Conservation (phyloP, 192 early-diverging fungal genomes). For the Glomus cerebriforme region DNA sequence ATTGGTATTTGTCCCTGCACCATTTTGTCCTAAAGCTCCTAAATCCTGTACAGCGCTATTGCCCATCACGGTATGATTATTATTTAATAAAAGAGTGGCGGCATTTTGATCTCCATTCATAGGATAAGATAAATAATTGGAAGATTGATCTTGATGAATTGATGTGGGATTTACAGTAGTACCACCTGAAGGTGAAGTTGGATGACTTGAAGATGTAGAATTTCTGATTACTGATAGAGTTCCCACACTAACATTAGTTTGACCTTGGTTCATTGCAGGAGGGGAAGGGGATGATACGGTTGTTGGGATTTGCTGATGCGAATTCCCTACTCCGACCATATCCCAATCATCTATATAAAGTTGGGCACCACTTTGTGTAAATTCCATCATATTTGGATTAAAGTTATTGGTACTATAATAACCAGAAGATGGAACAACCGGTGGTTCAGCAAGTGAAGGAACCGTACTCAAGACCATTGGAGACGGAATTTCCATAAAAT, state of each 20-base stretch:
- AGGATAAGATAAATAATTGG: neutral
- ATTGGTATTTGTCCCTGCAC: neutral
- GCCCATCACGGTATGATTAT: neutral
- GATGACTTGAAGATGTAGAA: neutral
- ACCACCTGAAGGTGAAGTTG: neutral
- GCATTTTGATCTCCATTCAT: neutral
- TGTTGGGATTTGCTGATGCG: neutral
- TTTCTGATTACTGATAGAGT: neutral
- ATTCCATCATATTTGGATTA: neutral
- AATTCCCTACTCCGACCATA: neutral
- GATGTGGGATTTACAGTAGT: neutral
- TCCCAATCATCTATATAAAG: neutral
- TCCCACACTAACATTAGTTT: neutral
- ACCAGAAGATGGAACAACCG: constrained; percentile 3
- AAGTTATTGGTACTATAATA: neutral
- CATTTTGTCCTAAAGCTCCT: too few species aligned
- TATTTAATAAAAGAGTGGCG: neutral
- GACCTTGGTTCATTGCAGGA: neutral
- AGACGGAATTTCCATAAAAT: neutral
- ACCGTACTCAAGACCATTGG: neutral
- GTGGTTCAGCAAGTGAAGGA: neutral
- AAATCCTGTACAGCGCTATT: neutral
- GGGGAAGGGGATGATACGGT: neutral
- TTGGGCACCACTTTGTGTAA: neutral
- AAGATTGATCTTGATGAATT: neutral